These are phyloP conservation scores for Globisporangium paddicum DNA, from an alignment of 352 stramenopile species.

Conservation along the genomic window DNA sequence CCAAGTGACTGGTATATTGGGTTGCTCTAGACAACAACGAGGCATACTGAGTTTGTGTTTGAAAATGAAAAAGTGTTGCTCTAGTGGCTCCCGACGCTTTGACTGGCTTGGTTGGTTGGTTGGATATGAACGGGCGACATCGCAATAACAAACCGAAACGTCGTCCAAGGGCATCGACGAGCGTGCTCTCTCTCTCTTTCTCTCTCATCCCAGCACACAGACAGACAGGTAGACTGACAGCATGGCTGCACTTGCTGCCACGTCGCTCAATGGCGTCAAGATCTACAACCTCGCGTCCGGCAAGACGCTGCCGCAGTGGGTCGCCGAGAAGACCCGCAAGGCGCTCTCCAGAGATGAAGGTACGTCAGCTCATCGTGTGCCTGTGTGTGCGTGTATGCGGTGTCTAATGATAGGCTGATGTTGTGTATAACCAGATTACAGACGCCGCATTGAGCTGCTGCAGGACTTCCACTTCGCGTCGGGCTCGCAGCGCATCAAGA, in stretches of 20 bases:
- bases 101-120: not conserved
- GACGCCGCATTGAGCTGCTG: constrained; percentile 96
- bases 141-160: constrained; percentile 11
- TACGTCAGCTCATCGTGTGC: constrained; percentile 1
- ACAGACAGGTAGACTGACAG: not conserved
- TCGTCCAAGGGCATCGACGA: too few species aligned
- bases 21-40: too few species aligned
- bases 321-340: constrained; percentile 88
- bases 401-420: constrained; percentile 20
- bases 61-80: too few species aligned
- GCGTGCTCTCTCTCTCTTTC: not conserved
- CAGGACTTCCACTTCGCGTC: constrained; percentile 99
- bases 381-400: constrained; percentile 7
- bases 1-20: too few species aligned
- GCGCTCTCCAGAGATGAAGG: constrained; percentile 67
- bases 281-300: constrained; percentile 96
- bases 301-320: constrained; percentile 93
- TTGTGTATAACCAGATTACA: constrained; percentile 46
- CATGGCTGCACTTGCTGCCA: constrained; percentile 77
- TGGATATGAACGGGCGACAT: not conserved
- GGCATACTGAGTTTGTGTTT: too few species aligned
- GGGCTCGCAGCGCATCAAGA: constrained; percentile 91
- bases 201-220: too few species aligned
- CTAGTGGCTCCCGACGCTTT: too few species aligned
- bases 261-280: constrained; percentile 90